These are phyloP conservation scores for Xerocomellus amylosporus DNA, from an alignment of 768 basidiomycete species.

Conservation along the genomic window DNA sequence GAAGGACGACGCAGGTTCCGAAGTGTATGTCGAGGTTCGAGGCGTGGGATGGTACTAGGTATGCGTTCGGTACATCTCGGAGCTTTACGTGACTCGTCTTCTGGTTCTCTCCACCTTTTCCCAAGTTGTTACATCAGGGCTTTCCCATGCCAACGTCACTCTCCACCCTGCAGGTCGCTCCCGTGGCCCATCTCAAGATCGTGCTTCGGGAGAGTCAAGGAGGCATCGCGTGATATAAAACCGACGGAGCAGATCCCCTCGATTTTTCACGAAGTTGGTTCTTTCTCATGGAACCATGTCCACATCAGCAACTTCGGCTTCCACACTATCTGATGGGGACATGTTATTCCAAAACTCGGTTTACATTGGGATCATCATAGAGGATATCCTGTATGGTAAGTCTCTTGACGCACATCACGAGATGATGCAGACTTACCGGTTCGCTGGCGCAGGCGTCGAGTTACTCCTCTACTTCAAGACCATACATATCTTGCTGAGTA, in stretches of 20 bases:
- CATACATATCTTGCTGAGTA: constrained; percentile 9
- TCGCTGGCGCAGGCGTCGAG: constrained; percentile 18
- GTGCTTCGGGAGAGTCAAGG: neutral
- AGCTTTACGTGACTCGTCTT: neutral
- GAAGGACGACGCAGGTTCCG: neutral
- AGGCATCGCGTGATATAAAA: constrained; percentile 6
- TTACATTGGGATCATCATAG: constrained; percentile 17
- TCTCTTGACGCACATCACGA: neutral
- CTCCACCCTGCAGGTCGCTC: too few relatives aligned
- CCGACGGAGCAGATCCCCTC: neutral
- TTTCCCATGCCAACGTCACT: too few relatives aligned
- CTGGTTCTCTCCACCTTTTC: too few relatives aligned
- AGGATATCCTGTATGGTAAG: constrained; percentile 26
- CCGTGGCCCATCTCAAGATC: neutral
- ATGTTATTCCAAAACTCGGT: constrained; percentile 9
- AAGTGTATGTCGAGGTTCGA: neutral
- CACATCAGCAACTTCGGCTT: neutral
- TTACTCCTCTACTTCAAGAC: constrained; percentile 25
- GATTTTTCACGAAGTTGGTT: neutral
- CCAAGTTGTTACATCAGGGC: too few relatives aligned
- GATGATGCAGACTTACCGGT: neutral
- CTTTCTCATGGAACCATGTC: neutral
- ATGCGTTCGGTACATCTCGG: neutral
- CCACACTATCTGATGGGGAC: neutral
- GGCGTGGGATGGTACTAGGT: neutral